These are phyloP conservation scores for Balansia obtecta DNA, from an alignment of 2,329 filamentous ascomycete species.

Conservation along the genomic window DNA sequence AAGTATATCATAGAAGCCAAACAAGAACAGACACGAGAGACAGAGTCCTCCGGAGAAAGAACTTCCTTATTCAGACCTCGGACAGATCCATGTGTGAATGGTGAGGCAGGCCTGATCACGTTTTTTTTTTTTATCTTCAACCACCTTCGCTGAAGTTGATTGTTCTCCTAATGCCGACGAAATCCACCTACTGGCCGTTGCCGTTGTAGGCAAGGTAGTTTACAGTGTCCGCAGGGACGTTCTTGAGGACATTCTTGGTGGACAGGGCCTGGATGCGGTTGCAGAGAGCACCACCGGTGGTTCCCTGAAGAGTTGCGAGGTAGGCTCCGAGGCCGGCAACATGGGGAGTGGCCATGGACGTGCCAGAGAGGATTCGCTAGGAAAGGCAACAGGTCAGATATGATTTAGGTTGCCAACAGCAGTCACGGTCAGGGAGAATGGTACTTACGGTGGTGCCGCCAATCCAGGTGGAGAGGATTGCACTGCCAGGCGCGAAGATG, in stretches of 20 bases:
- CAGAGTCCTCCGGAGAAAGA: background rate
- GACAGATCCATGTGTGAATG: too few species aligned
- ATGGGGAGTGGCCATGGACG: conserved; percentile 32
- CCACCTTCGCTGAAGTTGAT: background rate
- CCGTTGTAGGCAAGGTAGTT: conserved; percentile 16
- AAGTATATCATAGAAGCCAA: too few species aligned
- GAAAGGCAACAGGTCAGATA: background rate
- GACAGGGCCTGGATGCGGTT: conserved; percentile 3
- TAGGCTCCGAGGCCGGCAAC: conserved; percentile 30
- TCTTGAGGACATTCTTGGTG: conserved; percentile 13
- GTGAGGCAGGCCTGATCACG: background rate
- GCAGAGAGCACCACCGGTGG: conserved; percentile 11
- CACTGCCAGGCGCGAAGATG: conserved; percentile 37
- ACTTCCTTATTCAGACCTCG: background rate
- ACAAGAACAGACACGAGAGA: background rate
- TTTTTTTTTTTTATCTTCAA: background rate
- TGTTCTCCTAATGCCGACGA: background rate
- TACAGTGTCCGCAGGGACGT: conserved; percentile 11
- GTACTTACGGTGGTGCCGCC: conserved; percentile 20
- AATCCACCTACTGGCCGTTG: conserved; percentile 3
- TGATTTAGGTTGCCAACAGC: background rate
- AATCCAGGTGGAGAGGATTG: conserved; percentile 36
- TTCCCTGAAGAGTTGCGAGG: conserved; percentile 28
- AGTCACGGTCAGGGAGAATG: background rate
- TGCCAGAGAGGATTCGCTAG: conserved; percentile 28